phyloP scores from a whole-genome alignment of 371 early-diverging fungal species.

The Rhizomucor miehei region DNA sequence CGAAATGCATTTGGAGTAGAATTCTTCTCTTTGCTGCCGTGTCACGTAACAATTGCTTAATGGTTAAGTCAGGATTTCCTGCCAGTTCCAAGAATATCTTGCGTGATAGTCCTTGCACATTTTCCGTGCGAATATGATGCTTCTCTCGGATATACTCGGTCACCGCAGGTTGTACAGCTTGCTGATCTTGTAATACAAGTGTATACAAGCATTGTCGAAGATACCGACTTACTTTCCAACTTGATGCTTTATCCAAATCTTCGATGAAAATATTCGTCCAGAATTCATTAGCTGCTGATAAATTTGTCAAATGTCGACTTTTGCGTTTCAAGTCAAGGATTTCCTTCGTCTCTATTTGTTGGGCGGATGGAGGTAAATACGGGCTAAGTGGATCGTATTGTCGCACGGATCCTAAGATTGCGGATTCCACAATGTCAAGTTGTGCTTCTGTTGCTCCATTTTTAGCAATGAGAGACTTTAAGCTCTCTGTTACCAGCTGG shows the following conservation, averaged over 20 bases:
- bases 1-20: slow-evolving; percentile 1
- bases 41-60: neutral
- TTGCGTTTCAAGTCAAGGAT: slow-evolving; percentile 9
- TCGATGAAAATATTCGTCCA: slow-evolving; percentile 58
- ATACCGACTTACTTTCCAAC: slow-evolving; percentile 45
- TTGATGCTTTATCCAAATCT: slow-evolving; percentile 43
- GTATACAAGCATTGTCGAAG: slow-evolving; percentile 49
- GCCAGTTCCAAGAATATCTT: neutral
- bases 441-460: slow-evolving; percentile 18
- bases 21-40: neutral
- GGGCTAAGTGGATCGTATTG: slow-evolving; percentile 27
- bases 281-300: slow-evolving; percentile 37
- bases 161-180: neutral
- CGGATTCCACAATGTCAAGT: slow-evolving; percentile 19
- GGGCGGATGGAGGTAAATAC: neutral
- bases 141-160: slow-evolving; percentile 36
- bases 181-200: slow-evolving; percentile 5
- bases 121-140: slow-evolving; percentile 21
- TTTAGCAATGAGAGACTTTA: slow-evolving; percentile 17
- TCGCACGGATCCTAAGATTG: slow-evolving; percentile 19
- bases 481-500: slow-evolving; percentile 6
- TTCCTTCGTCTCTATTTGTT: slow-evolving; percentile 3
- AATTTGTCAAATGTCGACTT: slow-evolving; percentile 46
- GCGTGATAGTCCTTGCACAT: slow-evolving; percentile 5
- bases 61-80: neutral